Conservation (phyloP, 1,284 basidiomycete species). For the Leccinum fuscescens region DNA sequence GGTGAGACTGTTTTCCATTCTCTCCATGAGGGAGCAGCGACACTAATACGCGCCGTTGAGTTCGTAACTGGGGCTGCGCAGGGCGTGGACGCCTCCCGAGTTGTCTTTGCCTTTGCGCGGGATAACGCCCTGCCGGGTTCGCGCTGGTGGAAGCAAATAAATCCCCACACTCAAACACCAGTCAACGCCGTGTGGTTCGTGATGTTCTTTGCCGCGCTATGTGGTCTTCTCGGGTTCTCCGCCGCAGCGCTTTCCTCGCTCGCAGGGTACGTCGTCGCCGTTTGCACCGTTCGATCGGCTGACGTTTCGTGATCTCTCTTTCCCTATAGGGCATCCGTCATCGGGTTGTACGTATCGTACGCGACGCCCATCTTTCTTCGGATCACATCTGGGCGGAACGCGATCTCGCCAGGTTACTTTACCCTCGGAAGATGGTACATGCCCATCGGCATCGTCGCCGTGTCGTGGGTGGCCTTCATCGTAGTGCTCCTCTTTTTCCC, state of each 20-base stretch:
- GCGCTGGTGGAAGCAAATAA: conserved; percentile 62
- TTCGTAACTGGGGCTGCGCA: conserved; percentile 73
- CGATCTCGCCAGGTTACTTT: conserved; percentile 58
- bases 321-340: conserved; percentile 58
- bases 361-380: conserved; percentile 67
- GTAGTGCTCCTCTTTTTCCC: conserved; percentile 63
- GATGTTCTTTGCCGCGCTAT: conserved; percentile 54
- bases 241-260: conserved; percentile 60
- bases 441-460: conserved; percentile 58
- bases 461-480: conserved; percentile 66
- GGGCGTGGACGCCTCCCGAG: conserved; percentile 70
- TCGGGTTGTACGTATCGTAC: conserved; percentile 65
- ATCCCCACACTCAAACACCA: conserved; percentile 58
- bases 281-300: background rate
- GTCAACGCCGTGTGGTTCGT: conserved; percentile 76
- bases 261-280: conserved; percentile 51
- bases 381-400: conserved; percentile 62
- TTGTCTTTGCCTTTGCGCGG: conserved; percentile 70
- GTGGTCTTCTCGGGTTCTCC: conserved; percentile 63
- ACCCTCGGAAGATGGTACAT: conserved; percentile 49
- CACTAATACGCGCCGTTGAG: conserved; percentile 30
- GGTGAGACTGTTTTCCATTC: conserved; percentile 32
- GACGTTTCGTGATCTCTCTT: background rate
- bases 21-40: background rate
- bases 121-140: conserved; percentile 74